Percentiles rank a stretch among this genome's conserved stretches.
These are phyloP conservation scores for Cadophora malorum DNA, from an alignment of 2,329 filamentous ascomycete genomes.

Conservation along the genomic window DNA sequence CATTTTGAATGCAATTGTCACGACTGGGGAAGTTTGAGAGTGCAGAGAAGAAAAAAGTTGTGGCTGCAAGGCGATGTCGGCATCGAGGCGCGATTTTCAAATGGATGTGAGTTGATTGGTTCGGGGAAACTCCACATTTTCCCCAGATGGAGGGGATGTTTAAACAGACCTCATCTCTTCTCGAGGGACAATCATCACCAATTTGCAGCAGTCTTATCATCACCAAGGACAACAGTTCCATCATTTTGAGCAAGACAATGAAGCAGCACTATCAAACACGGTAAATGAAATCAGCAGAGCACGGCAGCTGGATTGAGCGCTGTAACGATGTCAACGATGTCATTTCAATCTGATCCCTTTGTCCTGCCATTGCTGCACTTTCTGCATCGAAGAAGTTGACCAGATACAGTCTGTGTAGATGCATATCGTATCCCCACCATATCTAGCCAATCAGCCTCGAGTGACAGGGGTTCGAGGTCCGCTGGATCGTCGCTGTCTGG, in stretches of 20 bases:
- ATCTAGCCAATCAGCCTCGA: background rate
- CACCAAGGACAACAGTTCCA: no score
- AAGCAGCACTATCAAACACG: background rate
- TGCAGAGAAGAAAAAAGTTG: background rate
- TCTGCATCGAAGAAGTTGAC: background rate
- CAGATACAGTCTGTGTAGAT: background rate
- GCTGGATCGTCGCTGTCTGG: background rate
- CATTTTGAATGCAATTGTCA: conserved; percentile 36
- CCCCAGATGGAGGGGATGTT: conserved; percentile 15
- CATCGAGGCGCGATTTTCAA: conserved; percentile 4
- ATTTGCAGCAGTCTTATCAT: background rate
- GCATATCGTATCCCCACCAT: background rate
- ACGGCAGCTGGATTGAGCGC: no score
- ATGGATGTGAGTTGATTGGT: conserved; percentile 12
- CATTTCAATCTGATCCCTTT: no score
- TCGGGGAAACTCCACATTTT: conserved; percentile 16
- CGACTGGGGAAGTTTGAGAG: background rate
- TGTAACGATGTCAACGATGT: no score
- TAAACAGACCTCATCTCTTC: conserved; percentile 6
- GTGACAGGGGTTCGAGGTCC: background rate
- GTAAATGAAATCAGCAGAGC: background rate
- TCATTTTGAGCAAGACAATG: background rate
- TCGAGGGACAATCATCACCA: background rate
- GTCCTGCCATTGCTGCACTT: background rate
- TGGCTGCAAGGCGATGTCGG: conserved; percentile 5